phyloP scores from a whole-genome alignment of 352 stramenopile species.

The Phytophthora agathidicida region DNA sequence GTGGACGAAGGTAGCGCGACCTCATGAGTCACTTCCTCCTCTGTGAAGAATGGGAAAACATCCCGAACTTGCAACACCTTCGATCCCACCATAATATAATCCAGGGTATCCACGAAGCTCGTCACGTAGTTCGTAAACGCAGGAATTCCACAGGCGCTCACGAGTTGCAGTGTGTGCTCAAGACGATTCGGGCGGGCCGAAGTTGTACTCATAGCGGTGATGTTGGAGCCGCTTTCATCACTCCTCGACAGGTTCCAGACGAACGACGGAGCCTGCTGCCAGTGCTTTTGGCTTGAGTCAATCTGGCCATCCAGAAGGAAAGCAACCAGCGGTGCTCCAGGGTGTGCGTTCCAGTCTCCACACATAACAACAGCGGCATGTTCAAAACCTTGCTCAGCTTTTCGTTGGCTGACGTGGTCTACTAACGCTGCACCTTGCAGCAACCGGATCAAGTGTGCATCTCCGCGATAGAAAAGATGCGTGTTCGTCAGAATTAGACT shows the following conservation, averaged over 20 bases:
- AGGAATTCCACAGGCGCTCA: slow-evolving; percentile 65
- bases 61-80: slow-evolving; percentile 44
- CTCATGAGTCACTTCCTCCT: slow-evolving; percentile 63
- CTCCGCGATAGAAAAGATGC: slow-evolving; percentile 78
- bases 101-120: slow-evolving; percentile 69
- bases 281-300: slow-evolving; percentile 56
- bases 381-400: slow-evolving; percentile 17
- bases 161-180: slow-evolving; percentile 48
- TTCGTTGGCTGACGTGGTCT: slow-evolving; percentile 39
- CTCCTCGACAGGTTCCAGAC: slow-evolving; percentile 41
- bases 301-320: slow-evolving; percentile 61
- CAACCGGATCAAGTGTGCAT: slow-evolving; percentile 70
- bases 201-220: not conserved
- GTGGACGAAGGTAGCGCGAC: slow-evolving; percentile 69
- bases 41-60: slow-evolving; percentile 69
- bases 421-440: slow-evolving; percentile 58
- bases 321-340: slow-evolving; percentile 43
- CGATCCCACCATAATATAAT: slow-evolving; percentile 70
- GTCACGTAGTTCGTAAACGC: slow-evolving; percentile 77
- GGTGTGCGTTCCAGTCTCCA: slow-evolving; percentile 74
- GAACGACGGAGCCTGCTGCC: slow-evolving; percentile 56
- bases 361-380: slow-evolving; percentile 59
- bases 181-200: slow-evolving; percentile 33
- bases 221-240: slow-evolving; percentile 4
- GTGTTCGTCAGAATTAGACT: slow-evolving; percentile 70